phyloP scores from a whole-genome alignment of 1,284 basidiomycete species.

The Coniferiporia sulphurascens region DNA sequence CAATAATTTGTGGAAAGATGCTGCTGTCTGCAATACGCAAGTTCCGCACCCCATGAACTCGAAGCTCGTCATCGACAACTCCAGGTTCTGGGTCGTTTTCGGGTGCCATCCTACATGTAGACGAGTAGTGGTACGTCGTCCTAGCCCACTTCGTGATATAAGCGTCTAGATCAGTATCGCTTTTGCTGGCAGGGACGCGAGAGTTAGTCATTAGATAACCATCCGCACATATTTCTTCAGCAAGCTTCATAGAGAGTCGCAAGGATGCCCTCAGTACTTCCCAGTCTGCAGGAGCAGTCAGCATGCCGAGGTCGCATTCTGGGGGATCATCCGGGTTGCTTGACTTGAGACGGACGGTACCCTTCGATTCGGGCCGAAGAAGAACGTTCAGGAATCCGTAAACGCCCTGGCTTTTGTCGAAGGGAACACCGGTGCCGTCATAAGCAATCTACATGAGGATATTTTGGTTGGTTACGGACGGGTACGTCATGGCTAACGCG shows the following conservation, averaged over 20 bases:
- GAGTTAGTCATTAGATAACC: slow-evolving; percentile 25
- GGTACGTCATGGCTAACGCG: slow-evolving; percentile 6
- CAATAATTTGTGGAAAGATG: slow-evolving; percentile 34
- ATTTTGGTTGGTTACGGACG: background rate
- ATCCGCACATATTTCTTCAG: background rate
- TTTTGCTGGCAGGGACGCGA: slow-evolving; percentile 26
- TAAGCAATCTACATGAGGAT: slow-evolving; percentile 2
- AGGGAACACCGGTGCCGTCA: slow-evolving; percentile 17
- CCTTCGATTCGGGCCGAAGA: slow-evolving; percentile 31
- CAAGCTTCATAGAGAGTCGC: background rate
- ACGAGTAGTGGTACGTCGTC: slow-evolving; percentile 35
- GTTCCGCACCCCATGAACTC: slow-evolving; percentile 41
- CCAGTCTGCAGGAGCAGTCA: background rate
- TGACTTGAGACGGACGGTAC: slow-evolving; percentile 29
- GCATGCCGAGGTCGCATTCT: background rate
- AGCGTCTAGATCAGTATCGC: slow-evolving; percentile 27
- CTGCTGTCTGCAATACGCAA: slow-evolving; percentile 38
- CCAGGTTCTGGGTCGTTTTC: slow-evolving; percentile 29
- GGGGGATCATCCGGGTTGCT: background rate
- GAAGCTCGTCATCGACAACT: slow-evolving; percentile 45
- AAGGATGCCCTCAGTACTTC: background rate
- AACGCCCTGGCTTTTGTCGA: slow-evolving; percentile 22
- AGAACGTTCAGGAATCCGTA: slow-evolving; percentile 29
- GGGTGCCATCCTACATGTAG: slow-evolving; percentile 36
- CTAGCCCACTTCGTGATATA: slow-evolving; percentile 25